A percentile compares a stretch with the other conserved stretches of the same genome.
Conservation (phyloP, 352 stramenopile genomes). For the Globisporangium middletonii region DNA sequence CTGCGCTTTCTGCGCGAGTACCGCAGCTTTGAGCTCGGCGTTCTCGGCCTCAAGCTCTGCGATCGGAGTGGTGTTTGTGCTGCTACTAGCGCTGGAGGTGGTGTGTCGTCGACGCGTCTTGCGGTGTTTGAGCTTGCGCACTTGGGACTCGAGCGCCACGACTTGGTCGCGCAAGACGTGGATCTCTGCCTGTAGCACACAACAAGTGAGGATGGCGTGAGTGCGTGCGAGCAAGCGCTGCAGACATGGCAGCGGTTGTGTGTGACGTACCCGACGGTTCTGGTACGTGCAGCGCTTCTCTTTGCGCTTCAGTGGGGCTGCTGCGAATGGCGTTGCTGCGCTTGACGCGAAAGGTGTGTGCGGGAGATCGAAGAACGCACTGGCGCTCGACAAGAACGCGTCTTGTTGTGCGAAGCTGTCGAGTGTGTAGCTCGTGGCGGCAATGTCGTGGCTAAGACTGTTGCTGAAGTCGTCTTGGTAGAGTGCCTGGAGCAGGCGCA, state of each 20-base stretch:
- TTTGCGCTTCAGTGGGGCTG: conserved; percentile 1
- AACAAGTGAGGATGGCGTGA: no score
- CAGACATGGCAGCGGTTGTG: background rate
- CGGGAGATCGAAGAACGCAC: no score
- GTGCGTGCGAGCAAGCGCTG: background rate
- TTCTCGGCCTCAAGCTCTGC: conserved; percentile 3
- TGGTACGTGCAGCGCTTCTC: conserved; percentile 14
- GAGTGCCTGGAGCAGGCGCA: no score
- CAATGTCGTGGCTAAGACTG: no score
- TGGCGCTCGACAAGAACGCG: background rate
- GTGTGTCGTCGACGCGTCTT: background rate
- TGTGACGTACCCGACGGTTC: conserved; percentile 6
- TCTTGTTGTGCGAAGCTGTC: no score
- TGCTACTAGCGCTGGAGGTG: background rate
- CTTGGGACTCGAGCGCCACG: conserved; percentile 7
- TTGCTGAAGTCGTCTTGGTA: no score
- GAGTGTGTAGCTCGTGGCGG: no score
- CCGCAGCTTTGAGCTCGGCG: conserved; percentile 11
- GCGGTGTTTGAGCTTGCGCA: conserved; percentile 11
- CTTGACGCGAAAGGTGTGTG: background rate
- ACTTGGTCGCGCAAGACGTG: conserved; percentile 10
- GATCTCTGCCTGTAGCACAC: conserved; percentile 5
- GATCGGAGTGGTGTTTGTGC: background rate
- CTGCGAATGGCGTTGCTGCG: background rate
- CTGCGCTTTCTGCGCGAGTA: conserved; percentile 10